Percentiles rank a stretch among this genome's conserved stretches.
These are phyloP conservation scores for Rhizodiscina lignyota DNA, from an alignment of 495 filamentous ascomycete genomes.

Conservation along the genomic window DNA sequence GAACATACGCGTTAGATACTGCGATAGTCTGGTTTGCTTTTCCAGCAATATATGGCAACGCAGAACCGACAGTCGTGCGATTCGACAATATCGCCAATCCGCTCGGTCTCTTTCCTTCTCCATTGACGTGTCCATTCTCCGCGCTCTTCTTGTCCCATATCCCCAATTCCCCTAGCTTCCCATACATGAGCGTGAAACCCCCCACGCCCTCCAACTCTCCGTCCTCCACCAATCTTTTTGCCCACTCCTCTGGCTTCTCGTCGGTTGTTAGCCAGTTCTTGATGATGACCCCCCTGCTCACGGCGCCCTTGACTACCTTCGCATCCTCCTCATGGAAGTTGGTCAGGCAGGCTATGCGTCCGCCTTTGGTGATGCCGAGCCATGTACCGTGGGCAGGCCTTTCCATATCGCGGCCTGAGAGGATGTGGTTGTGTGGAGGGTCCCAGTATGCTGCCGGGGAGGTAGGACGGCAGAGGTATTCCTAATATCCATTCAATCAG, in stretches of 20 bases:
- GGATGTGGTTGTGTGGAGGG: constrained; percentile 37
- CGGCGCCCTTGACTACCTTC: constrained; percentile 35
- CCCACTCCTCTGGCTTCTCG: constrained; percentile 42
- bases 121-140: too few relatives aligned
- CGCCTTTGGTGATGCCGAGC: constrained; percentile 75
- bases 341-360: constrained; percentile 78
- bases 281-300: constrained; percentile 70
- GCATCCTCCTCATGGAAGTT: constrained; percentile 73
- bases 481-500: constrained; percentile 22
- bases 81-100: constrained; percentile 75
- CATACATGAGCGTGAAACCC: constrained; percentile 85
- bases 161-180: constrained; percentile 30
- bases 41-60: constrained; percentile 52
- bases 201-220: constrained; percentile 61
- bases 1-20: constrained; percentile 73
- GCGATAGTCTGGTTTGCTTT: constrained; percentile 50
- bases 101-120: constrained; percentile 18
- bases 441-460: constrained; percentile 73
- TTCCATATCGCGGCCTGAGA: constrained; percentile 53
- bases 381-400: constrained; percentile 65
- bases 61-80: constrained; percentile 46
- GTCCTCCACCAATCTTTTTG: constrained; percentile 46
- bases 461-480: constrained; percentile 83
- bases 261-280: constrained; percentile 61
- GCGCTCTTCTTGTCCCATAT: constrained; percentile 17